These are phyloP conservation scores for Tuber magnatum DNA, from an alignment of 495 filamentous ascomycete species.

Conservation along the genomic window DNA sequence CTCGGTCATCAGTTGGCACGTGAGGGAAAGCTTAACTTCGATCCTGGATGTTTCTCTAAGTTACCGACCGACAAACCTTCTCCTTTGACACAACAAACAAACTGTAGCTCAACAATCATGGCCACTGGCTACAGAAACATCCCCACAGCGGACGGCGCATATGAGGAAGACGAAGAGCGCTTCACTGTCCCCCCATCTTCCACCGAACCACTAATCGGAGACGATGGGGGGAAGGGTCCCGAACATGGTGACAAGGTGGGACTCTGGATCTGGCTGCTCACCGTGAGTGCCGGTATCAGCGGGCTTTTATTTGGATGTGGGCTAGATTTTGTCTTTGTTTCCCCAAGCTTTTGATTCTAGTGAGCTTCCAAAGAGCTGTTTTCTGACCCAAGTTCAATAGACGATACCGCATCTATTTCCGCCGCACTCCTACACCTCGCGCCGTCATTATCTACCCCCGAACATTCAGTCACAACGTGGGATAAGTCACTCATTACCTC, in stretches of 20 bases:
- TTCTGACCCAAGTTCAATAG: constrained; percentile 43
- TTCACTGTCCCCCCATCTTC: background rate
- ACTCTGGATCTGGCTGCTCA: constrained; percentile 59
- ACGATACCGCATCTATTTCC: constrained; percentile 82
- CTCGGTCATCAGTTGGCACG: background rate
- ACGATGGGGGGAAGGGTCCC: constrained; percentile 5
- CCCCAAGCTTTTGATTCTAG: background rate
- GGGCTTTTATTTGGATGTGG: constrained; percentile 83
- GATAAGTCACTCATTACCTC: constrained; percentile 74
- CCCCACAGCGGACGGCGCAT: background rate
- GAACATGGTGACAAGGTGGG: constrained; percentile 26
- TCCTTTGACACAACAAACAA: background rate
- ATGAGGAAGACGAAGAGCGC: background rate
- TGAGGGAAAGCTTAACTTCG: background rate
- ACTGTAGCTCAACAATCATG: background rate
- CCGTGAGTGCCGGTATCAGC: constrained; percentile 72
- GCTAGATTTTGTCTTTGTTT: constrained; percentile 41
- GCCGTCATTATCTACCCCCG: constrained; percentile 57
- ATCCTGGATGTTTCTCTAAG: background rate
- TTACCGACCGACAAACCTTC: background rate
- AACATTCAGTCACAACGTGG: constrained; percentile 33
- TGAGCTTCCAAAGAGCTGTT: background rate
- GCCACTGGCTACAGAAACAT: background rate
- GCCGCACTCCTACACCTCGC: constrained; percentile 75
- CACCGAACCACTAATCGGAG: background rate